phyloP scores from a whole-genome alignment of 2,329 filamentous ascomycete genomes.

The Endocalyx cinctus region DNA sequence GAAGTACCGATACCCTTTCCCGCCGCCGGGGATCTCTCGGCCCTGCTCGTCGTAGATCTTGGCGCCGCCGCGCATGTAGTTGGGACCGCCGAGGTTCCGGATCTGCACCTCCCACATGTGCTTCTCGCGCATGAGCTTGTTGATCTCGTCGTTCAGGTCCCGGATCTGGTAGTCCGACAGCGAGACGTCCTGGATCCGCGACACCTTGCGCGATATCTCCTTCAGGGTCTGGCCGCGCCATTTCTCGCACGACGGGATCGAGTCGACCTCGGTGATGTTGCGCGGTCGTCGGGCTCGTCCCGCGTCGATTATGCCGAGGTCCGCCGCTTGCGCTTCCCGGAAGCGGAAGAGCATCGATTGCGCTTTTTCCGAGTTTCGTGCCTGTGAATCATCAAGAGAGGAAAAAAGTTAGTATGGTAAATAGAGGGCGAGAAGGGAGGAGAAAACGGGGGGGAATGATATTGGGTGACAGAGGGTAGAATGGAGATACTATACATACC shows the following conservation, averaged over 20 bases:
- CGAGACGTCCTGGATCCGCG: conserved; percentile 85
- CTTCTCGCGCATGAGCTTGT: conserved; percentile 98
- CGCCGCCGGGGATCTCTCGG: conserved; percentile 66
- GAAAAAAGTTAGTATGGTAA: not conserved
- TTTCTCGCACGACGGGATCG: conserved; percentile 86
- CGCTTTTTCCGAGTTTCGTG: conserved; percentile 96
- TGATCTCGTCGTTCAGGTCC: conserved; percentile 98
- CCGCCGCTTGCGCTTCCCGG: conserved; percentile 92
- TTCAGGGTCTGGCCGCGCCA: conserved; percentile 98
- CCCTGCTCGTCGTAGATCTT: conserved; percentile 72
- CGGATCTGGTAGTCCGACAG: conserved; percentile 97
- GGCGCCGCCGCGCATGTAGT: conserved; percentile 77
- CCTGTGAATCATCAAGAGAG: conserved; percentile 54
- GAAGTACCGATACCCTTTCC: conserved; percentile 93
- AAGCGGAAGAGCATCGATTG: conserved; percentile 99
- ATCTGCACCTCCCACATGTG: conserved; percentile 99
- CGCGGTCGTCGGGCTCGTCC: conserved; percentile 86
- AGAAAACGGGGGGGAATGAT: too few relatives aligned
- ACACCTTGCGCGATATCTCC: conserved; percentile 94
- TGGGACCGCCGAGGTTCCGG: conserved; percentile 89
- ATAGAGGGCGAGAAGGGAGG: too few relatives aligned
- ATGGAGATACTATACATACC: too few relatives aligned
- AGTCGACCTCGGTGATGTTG: conserved; percentile 79
- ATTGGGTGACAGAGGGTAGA: too few relatives aligned
- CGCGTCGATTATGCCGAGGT: conserved; percentile 92